phyloP scores from a whole-genome alignment of 2,329 filamentous ascomycete genomes.

The Lachnellula suecica region DNA sequence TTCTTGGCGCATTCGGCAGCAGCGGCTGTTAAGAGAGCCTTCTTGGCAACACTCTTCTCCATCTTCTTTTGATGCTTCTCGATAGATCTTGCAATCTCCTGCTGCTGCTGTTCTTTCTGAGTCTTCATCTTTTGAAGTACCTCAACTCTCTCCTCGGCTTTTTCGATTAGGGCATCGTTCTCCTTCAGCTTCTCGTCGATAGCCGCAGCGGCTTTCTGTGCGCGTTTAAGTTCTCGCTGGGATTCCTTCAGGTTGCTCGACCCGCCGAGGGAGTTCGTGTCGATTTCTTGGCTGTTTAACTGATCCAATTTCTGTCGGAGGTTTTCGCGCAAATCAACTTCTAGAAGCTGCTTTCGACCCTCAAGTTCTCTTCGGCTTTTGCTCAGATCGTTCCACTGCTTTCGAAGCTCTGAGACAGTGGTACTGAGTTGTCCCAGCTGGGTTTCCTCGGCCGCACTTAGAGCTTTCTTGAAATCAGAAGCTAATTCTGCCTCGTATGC shows the following conservation, averaged over 20 bases:
- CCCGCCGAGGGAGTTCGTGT: slow-evolving; percentile 60
- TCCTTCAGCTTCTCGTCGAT: slow-evolving; percentile 70
- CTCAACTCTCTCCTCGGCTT: slow-evolving; percentile 38
- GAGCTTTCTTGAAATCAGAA: slow-evolving; percentile 88
- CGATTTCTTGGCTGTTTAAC: slow-evolving; percentile 73
- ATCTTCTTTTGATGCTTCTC: slow-evolving; percentile 85
- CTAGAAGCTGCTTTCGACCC: slow-evolving; percentile 76
- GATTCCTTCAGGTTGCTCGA: slow-evolving; percentile 72
- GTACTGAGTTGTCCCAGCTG: slow-evolving; percentile 71
- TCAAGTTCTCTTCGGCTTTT: slow-evolving; percentile 75
- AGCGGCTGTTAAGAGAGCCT: slow-evolving; percentile 74
- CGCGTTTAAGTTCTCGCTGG: slow-evolving; percentile 77
- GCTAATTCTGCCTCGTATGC: slow-evolving; percentile 78
- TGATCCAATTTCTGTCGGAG: slow-evolving; percentile 85
- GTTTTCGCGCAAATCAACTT: slow-evolving; percentile 87
- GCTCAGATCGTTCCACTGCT: slow-evolving; percentile 74
- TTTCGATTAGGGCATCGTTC: slow-evolving; percentile 72
- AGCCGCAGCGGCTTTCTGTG: slow-evolving; percentile 64
- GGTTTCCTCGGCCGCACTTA: slow-evolving; percentile 79
- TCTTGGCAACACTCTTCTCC: slow-evolving; percentile 89
- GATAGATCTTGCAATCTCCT: slow-evolving; percentile 74
- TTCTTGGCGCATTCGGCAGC: slow-evolving; percentile 81
- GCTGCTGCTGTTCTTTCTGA: slow-evolving; percentile 69
- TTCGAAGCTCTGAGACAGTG: slow-evolving; percentile 71
- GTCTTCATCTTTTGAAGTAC: slow-evolving; percentile 46